Evolutionary conservation across 2,329 filamentous ascomycete species (phyloP), one percentile per base, ranked within the genome.

Genomic region (Rhytidhysteron rufulum): DNA sequence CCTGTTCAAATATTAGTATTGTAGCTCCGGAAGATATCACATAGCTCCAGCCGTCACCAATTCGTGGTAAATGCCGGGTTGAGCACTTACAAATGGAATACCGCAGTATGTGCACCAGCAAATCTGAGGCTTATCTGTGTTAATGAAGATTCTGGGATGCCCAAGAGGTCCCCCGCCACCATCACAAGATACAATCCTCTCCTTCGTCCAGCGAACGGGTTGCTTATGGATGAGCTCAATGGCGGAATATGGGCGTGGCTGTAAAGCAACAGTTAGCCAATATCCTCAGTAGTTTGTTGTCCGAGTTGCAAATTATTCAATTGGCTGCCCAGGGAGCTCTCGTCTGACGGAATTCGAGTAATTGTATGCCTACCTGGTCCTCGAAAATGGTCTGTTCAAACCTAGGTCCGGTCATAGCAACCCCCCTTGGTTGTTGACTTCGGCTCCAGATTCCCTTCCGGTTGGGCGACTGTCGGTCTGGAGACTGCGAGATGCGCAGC

Each of bases 371-470:
- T 74, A 96, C 91, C 86, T 98, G 93, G 53, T 85, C 72, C 55
- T 84, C 81, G 71, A 97, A 91, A 60, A 95, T 88, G 24, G 88
- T 97, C 80, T 97, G 91, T 76, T 98, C 93, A 61, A 98, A 98
- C 55, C 91, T 78, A 50, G 93, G 93, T 31, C 93, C 93, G 31
- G 82, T 82, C 91, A 98, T 98, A 39, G 89, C 93, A 67, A 82
- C 70, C 39, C 80, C 78, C 57, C 91, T 78, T 29, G 88, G 82
- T 67, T 81, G 80, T 77, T 98, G 93, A 71, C 82, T 95, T 60
- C 80, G 73, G 46, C 88, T 88, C 93, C 93, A 98, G 44, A 88
- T 78, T 5, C 70, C 79, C 44, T 75, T 70, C 48, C 89, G 80
- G 74, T 96, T 96, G n/a, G 90, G 44, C 15, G 20, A 77, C 39